Base-by-base conservation (phyloP, 768 basidiomycete species). In the Tricholoma saponaceum region DNA sequence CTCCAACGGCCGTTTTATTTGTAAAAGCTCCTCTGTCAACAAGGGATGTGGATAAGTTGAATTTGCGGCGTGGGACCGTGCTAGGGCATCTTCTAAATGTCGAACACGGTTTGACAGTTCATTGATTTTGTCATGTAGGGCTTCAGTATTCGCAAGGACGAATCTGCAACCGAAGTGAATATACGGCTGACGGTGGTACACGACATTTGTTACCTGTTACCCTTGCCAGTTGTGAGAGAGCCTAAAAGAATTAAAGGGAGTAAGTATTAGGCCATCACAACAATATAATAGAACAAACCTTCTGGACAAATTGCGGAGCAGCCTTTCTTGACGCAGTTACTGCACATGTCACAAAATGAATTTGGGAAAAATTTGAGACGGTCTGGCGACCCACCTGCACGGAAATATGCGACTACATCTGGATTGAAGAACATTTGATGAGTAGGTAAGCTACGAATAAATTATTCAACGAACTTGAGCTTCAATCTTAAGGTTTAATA, bases 211-310 rank as follows among this genome's bases (percentile, higher is more conserved):
- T 50, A 85, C 86, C 86, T 75, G 67, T 88, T 89, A 12, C 86
- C 86, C 68, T 86, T 87, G 58, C 87, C 87, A 13, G 87, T 87
- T 10, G 86, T 87, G 37, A 88, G 76, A 28, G 85, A 86, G 14
- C 85, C 86, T 87, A 59, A 47, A 52, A 30, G 0, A 10, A 20
- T 43, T 20, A 1, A 22, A 41, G 41, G 53, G 32, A 56, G 46
- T 28, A 35, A 56, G 46, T 28, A 35, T 55, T 54, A 56, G 46
- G 54, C 65, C 20, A 67, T 49, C 30, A 60, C 43, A 60, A 35
- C 52, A 23, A 53, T 33, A 50, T 52, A 26, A 54, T 37, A 50
- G 56, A 58, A 54, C 54, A 23, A 23, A 82, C 83, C 85, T 63
- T 86, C 81, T 5, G 86, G 86, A 68, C 87, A 89, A 50, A 89